Evolutionary conservation across 2,329 filamentous ascomycete genomes (phyloP), one percentile per base, ranked within the genome.

Genomic region (Ophiostoma angusticollis): DNA sequence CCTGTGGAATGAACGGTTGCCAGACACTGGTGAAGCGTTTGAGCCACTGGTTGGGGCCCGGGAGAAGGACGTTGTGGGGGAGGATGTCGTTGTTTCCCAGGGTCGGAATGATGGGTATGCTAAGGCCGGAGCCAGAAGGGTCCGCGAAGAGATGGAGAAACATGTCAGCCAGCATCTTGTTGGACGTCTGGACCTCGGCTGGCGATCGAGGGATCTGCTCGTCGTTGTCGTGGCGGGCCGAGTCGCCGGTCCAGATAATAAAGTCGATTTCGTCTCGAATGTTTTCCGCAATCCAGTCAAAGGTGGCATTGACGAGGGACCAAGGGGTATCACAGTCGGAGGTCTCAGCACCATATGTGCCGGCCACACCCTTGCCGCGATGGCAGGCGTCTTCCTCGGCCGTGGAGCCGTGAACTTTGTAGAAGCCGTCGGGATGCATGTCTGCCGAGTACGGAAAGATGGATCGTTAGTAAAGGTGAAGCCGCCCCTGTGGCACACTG

Each of bases 31-130:
- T 65, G 50, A 91, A 95, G 33, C 70, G 69, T 42, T 72, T 72
- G 1, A 93, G 82, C 79, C 89, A 94, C 46, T 72, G 72, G 52
- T 95, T 95, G 13, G 91, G 91, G 0, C 89, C 91, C 1, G 74
- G 68, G 30, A 76, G 66, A 56, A 98, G 78, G 54, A 96, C 93
- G 53, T 98, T 98, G 62, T 98, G 91, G 1, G 91, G 91, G 44
- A 95, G 74, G 42, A 98, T 87, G 54, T 98, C 91, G 59, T 98
- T 98, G 63, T 98, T 98, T 44, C 91, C 91, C 49, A 95, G 79
- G 0, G 80, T 95, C 0, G 91, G 87, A 16, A 98, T 69, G 22
- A 96, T 74, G 4, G 91, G 89, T 4, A 96, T 71, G 11, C 68
- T 59, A 42, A 86, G 70, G 41, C 74, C 72, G 39, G 72, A 65